These are phyloP conservation scores for Acephala macrosclerotiorum DNA, from an alignment of 2,329 filamentous ascomycete genomes.

Conservation along the genomic window DNA sequence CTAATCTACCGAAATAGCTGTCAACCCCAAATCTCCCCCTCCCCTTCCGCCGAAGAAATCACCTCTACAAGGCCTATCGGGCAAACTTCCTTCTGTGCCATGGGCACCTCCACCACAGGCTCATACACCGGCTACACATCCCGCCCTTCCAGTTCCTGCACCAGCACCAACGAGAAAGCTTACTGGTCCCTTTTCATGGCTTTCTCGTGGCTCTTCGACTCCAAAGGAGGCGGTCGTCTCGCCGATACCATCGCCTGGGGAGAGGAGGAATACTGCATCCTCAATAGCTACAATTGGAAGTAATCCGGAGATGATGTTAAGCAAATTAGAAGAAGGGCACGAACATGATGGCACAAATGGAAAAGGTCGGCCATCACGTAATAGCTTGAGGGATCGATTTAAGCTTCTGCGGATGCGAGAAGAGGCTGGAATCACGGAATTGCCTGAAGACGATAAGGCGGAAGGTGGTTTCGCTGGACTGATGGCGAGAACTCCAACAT, in stretches of 20 bases:
- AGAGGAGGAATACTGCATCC: constrained; percentile 77
- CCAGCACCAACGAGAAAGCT: constrained; percentile 67
- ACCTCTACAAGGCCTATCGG: constrained; percentile 74
- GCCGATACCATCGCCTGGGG: constrained; percentile 47
- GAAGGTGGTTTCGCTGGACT: constrained; percentile 48
- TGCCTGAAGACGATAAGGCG: constrained; percentile 55
- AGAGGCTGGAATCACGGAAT: constrained; percentile 65
- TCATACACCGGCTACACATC: constrained; percentile 28
- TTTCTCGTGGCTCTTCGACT: constrained; percentile 73
- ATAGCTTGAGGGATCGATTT: constrained; percentile 79
- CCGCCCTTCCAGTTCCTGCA: constrained; percentile 36
- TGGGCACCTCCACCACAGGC: constrained; percentile 66
- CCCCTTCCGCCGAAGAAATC: constrained; percentile 40
- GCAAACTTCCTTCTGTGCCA: constrained; percentile 74
- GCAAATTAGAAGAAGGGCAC: constrained; percentile 81
- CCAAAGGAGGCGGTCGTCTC: constrained; percentile 61
- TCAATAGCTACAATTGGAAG: constrained; percentile 81
- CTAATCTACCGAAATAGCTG: constrained; percentile 34
- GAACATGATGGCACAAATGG: constrained; percentile 61
- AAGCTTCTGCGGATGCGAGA: constrained; percentile 79
- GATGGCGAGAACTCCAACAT: constrained; percentile 49
- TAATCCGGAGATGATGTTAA: constrained; percentile 81
- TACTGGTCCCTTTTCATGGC: constrained; percentile 87
- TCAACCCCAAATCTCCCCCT: constrained; percentile 43
- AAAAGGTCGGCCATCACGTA: constrained; percentile 57